Base-by-base conservation (phyloP, 2,329 filamentous ascomycete genomes). In the Phialemoniopsis sp. region DNA sequence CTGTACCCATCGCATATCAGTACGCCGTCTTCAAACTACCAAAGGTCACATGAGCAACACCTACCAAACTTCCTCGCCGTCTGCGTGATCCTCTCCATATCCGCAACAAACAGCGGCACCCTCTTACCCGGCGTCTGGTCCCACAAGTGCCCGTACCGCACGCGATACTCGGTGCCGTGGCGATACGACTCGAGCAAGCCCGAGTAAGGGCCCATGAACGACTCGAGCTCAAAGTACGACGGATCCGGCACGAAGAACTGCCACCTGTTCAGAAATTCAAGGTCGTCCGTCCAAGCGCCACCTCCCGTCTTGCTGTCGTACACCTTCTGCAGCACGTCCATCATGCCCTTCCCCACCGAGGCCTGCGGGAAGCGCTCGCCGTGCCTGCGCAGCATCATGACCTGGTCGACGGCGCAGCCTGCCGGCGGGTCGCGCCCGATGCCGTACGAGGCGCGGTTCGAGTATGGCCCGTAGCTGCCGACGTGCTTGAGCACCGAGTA, bases 91-190 rank as follows among this genome's bases (percentile, higher is more conserved):
- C 21, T 26, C 21, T 26, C 21, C 21, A 26, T 26, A 10, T 26
- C 21, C 6, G 21, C 21, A 13, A 39, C 38, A 26, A 46, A 44
- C 39, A 46, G 40, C 34, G 44, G 44, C 6, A 46, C 43, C 2
- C 39, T 46, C 13, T 46, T 46, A 13, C 15, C 34, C 9, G 36
- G 37, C 5, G 38, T 39, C 12, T 36, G 28, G 26, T 46, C 37
- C 44, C 44, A 46, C 17, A 46, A 37, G n/a, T 46, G 44, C 29
- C 42, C 37, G 19, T 46, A 46, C 15, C 44, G 44, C n/a, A 17
- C 34, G 12, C 44, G 41, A 26, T 46, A 46, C 28, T 46, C 44
- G 39, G 41, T 35, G 29, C 44, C 44, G 21, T 44, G 39, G 13
- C 28, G 32, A 37, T 46, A 46, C 32, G 29, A 41, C 32, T 44